Conservation (phyloP, 2,329 filamentous ascomycete species). For the Ceratocystis destructans region DNA sequence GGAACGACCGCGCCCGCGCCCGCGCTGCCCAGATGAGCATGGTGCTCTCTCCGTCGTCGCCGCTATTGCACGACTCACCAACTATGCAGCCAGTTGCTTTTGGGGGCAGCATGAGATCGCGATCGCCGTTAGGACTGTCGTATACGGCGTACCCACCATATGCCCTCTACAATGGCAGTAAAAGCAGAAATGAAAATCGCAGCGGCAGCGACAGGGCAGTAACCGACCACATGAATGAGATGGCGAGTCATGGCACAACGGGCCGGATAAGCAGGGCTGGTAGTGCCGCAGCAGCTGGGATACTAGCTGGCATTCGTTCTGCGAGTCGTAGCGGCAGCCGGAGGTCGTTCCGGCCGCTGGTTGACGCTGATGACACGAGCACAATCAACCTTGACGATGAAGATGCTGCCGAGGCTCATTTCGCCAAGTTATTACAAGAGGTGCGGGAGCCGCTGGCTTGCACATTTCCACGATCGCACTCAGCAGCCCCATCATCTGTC, state of each 20-base stretch:
- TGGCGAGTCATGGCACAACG: not conserved
- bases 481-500: not conserved
- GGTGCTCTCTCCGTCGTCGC: not conserved
- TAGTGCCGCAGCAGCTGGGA: not conserved
- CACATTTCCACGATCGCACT: not conserved
- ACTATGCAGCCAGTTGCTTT: not conserved
- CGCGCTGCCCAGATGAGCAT: not conserved
- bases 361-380: slow-evolving; percentile 6
- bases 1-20: slow-evolving; percentile 5
- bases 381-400: slow-evolving; percentile 6
- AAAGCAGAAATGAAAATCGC: not conserved
- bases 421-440: slow-evolving; percentile 9
- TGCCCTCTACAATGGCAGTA: not conserved
- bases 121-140: slow-evolving; percentile 8
- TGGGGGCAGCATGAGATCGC: not conserved
- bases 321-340: slow-evolving; percentile 4
- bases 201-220: not conserved
- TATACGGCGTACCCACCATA: slow-evolving; percentile 6
- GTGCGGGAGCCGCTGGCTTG: not conserved
- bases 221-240: not conserved
- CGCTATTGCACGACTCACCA: not conserved
- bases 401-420: slow-evolving; percentile 10
- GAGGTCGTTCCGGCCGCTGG: not conserved
- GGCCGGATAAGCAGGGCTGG: not conserved
- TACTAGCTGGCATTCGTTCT: not conserved